These are phyloP conservation scores for Gracilaria gracilis DNA, from an alignment of 23 red algal species.

Conservation along the genomic window DNA sequence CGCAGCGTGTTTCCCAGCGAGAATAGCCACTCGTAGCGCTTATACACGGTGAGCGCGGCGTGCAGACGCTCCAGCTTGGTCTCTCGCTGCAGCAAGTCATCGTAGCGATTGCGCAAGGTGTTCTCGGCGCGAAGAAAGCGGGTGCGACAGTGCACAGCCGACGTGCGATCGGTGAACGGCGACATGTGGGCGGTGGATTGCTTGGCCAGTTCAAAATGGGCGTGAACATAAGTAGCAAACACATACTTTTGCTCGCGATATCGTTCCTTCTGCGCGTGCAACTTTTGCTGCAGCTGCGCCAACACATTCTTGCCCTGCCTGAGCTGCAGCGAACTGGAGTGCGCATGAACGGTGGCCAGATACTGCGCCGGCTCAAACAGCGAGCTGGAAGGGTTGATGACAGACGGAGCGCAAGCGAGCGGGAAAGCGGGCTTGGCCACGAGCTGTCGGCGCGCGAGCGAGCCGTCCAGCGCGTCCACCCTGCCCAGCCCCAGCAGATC, in stretches of 20 bases:
- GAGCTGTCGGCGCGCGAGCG: constrained; percentile 27
- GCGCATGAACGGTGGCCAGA: constrained; percentile 56
- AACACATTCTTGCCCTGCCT: background rate
- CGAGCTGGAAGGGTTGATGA: constrained; percentile 40
- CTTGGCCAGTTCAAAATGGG: constrained; percentile 35
- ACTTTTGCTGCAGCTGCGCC: background rate
- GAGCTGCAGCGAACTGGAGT: constrained; percentile 14
- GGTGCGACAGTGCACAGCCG: background rate
- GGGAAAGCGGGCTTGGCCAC: background rate
- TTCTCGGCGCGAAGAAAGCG: constrained; percentile 22
- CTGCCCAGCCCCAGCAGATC: constrained; percentile 69
- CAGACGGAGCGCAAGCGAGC: background rate
- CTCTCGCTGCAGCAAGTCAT: constrained; percentile 28
- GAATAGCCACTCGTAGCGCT: constrained; percentile 35
- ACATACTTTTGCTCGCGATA: constrained; percentile 27
- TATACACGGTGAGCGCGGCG: constrained; percentile 24
- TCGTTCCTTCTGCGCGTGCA: background rate
- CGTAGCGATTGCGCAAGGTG: constrained; percentile 23
- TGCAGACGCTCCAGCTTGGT: constrained; percentile 12
- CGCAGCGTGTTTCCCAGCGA: constrained; percentile 22
- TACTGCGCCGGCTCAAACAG: constrained; percentile 48
- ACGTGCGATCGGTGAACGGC: background rate
- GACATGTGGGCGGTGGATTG: background rate
- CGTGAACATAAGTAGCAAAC: constrained; percentile 22
- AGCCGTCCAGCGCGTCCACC: constrained; percentile 48